A percentile compares a stretch with the other conserved stretches of the same genome.
phyloP scores from a whole-genome alignment of 1,284 basidiomycete species.

The Tylopilus orsonianus region DNA sequence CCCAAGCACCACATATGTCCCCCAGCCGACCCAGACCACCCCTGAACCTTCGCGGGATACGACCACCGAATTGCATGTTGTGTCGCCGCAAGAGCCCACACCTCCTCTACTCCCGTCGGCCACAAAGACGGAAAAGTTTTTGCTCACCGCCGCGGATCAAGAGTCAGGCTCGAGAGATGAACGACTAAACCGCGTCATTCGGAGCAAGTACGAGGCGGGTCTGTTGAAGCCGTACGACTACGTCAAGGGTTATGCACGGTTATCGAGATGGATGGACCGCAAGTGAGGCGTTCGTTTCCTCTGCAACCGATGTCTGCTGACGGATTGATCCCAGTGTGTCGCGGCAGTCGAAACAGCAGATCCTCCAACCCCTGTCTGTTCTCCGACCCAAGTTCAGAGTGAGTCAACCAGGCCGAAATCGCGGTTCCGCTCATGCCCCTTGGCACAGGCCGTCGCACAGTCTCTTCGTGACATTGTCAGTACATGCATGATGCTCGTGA shows the following conservation, averaged over 20 bases:
- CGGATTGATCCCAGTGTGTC: slow-evolving; percentile 59
- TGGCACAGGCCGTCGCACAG: slow-evolving; percentile 77
- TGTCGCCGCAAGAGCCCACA: slow-evolving; percentile 25
- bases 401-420: slow-evolving; percentile 21
- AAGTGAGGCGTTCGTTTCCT: slow-evolving; percentile 52
- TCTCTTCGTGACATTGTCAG: slow-evolving; percentile 83
- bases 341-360: slow-evolving; percentile 87
- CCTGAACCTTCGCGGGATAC: slow-evolving; percentile 15
- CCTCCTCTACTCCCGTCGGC: slow-evolving; percentile 59
- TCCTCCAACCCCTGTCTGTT: slow-evolving; percentile 85
- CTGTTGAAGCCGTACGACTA: slow-evolving; percentile 95
- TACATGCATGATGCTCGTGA: not conserved
- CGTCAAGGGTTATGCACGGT: slow-evolving; percentile 87
- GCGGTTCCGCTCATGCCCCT: not conserved
- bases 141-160: slow-evolving; percentile 95
- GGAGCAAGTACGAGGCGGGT: slow-evolving; percentile 96
- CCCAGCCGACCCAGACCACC: slow-evolving; percentile 21
- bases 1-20: slow-evolving; percentile 15
- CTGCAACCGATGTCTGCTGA: not conserved
- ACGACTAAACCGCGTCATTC: slow-evolving; percentile 88
- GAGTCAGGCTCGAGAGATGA: slow-evolving; percentile 90
- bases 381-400: slow-evolving; percentile 93
- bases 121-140: slow-evolving; percentile 83
- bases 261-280: slow-evolving; percentile 93
- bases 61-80: slow-evolving; percentile 19